Percentiles rank a stretch among this genome's conserved stretches.
These are phyloP conservation scores for Hymenotorrendiella dingleyae DNA, from an alignment of 2,329 filamentous ascomycete genomes.

Conservation along the genomic window DNA sequence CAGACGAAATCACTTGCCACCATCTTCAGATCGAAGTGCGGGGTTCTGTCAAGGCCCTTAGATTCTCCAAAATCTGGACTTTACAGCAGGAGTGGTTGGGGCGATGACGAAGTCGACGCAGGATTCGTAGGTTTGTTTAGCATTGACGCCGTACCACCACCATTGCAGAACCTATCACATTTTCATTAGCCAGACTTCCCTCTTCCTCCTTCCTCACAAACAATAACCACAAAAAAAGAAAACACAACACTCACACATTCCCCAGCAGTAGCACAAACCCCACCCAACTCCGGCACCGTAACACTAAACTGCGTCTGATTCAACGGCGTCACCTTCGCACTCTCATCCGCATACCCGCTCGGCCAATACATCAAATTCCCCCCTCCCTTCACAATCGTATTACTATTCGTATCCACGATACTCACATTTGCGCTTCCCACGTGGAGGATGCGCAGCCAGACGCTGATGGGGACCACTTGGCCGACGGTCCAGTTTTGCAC, in stretches of 20 bases:
- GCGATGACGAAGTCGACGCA: constrained; percentile 43
- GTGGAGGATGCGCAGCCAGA: constrained; percentile 41
- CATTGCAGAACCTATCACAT: constrained; percentile 48
- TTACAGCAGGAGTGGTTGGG: background rate
- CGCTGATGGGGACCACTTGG: constrained; percentile 36
- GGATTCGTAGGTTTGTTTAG: constrained; percentile 48
- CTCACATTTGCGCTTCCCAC: constrained; percentile 49
- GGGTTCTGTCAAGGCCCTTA: no score
- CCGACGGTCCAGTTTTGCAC: constrained; percentile 38
- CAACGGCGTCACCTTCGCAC: constrained; percentile 33
- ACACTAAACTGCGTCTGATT: constrained; percentile 45
- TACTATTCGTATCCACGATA: constrained; percentile 43
- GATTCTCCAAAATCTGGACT: constrained; percentile 3
- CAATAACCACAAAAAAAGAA: background rate
- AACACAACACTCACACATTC: constrained; percentile 17
- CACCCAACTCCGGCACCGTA: constrained; percentile 48
- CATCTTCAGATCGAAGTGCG: no score
- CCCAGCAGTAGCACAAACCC: constrained; percentile 26
- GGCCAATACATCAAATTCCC: constrained; percentile 41
- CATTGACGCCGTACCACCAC: constrained; percentile 44
- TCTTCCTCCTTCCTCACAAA: background rate
- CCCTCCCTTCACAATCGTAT: constrained; percentile 39
- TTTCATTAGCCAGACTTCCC: constrained; percentile 24
- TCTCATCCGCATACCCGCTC: constrained; percentile 40
- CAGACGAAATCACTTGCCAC: no score